Evolutionary conservation across 1,284 basidiomycete species (phyloP), one percentile per base, ranked within the genome.

Genomic region (Heterobasidion annosum): DNA sequence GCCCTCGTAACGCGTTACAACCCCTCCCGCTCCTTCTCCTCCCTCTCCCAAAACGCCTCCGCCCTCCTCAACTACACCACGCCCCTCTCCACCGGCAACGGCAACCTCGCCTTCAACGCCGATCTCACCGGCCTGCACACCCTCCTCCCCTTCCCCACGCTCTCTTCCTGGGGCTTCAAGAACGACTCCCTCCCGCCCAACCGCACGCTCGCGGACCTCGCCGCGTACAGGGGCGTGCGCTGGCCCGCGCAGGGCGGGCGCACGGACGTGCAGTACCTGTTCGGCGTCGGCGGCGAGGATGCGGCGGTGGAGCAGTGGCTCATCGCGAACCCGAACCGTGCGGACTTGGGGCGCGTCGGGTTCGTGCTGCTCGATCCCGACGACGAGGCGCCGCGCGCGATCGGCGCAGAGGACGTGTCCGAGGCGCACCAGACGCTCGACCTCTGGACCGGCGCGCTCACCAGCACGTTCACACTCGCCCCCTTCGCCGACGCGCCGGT

Each of bases 141-240:
- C 1, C 74, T 81, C 63, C 69, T 72, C 43, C 78, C 79, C 6
- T 82, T 73, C 64, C 74, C 75, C 9, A 81, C 71, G 56, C 72
- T 83, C 69, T 77, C 79, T 5, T 76, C 75, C 15, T 82, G 80
- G 81, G 79, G 75, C 1, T 82, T 78, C 78, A 82, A 82, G 63
- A 82, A 81, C 64, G 79, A 82, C 62, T 72, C 73, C 8, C 63
- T 82, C 1, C 80, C 81, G 1, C 54, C 63, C 2, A 71, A 71
- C 1, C 66, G 67, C 43, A 77, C 75, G 0, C 57, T 68, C 51
- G 67, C 65, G 25, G 77, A 82, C 55, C 63, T 81, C 6, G 66
- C 72, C n/a, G 59, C 68, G 15, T 82, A 81, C 62, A 65, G 69
- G 6, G 80, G 81, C 12, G 68, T 68, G 33, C 74, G 72, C 54